Evolutionary conservation across 345 rosid genomes (phyloP).

Genomic region (Rhizophora apiculata): DNA sequence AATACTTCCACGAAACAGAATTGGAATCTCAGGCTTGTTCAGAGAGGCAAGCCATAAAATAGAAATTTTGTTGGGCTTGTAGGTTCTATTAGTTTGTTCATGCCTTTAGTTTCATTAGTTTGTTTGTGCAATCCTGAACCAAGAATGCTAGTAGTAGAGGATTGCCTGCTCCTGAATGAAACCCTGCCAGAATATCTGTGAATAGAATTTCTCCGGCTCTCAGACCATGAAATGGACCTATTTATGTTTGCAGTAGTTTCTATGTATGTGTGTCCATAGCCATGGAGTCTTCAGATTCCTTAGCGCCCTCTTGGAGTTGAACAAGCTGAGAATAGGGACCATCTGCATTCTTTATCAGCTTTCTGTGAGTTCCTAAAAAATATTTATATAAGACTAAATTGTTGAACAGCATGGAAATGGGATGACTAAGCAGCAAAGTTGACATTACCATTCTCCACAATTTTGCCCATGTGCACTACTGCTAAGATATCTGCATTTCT

Average conservation of each 20-base stretch:
- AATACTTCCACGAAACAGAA: constrained; percentile 48
- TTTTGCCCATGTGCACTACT: too few species aligned
- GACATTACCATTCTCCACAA: background rate
- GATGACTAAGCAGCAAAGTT: background rate
- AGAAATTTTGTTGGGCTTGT: constrained; percentile 46
- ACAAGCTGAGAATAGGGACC: constrained; percentile 79
- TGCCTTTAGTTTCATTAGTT: constrained; percentile 19
- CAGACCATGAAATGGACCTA: constrained; percentile 19
- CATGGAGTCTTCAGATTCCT: constrained; percentile 26
- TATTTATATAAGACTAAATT: background rate
- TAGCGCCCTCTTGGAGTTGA: constrained; percentile 67
- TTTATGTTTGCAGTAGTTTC: constrained; percentile 19
- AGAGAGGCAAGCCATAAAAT: constrained; percentile 54
- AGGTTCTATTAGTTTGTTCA: constrained; percentile 8
- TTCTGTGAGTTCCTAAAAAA: constrained; percentile 53
- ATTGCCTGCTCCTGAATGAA: constrained; percentile 41
- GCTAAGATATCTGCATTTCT: too few species aligned
- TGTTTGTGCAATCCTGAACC: constrained; percentile 34
- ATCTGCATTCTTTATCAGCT: constrained; percentile 52
- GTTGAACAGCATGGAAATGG: background rate
- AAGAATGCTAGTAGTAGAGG: constrained; percentile 24
- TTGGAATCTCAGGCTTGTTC: constrained; percentile 70
- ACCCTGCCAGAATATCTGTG: constrained; percentile 38
- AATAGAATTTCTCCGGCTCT: constrained; percentile 25
- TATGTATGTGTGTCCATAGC: constrained; percentile 8